Evolutionary conservation across 805 yeast species (phyloP).

Genomic region (Metschnikowia matae): DNA sequence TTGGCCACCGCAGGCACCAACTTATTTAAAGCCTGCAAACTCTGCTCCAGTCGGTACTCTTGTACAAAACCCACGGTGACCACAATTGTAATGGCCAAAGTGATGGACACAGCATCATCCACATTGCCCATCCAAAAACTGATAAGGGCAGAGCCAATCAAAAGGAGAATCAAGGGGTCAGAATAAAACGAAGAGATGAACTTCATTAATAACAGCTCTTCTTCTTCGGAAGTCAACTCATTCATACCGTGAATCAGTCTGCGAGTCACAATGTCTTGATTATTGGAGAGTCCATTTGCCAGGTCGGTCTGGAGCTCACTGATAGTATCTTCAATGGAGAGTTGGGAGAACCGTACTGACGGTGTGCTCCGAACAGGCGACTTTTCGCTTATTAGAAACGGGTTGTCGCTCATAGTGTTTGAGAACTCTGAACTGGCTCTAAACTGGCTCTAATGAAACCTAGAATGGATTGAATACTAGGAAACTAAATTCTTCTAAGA

Average conservation of each 20-base stretch:
- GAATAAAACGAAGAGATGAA: conserved; percentile 79
- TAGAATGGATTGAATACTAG: too few relatives aligned
- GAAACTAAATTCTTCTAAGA: too few relatives aligned
- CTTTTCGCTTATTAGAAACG: conserved; percentile 26
- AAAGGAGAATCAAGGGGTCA: conserved; percentile 83
- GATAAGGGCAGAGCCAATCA: conserved; percentile 85
- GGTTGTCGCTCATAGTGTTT: conserved; percentile 26
- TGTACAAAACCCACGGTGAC: conserved; percentile 97
- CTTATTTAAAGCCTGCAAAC: conserved; percentile 86
- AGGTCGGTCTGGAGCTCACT: conserved; percentile 58
- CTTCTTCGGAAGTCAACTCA: conserved; percentile 73
- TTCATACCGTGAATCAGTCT: conserved; percentile 76
- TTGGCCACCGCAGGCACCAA: conserved; percentile 97
- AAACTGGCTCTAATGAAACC: too few relatives aligned
- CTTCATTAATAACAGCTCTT: conserved; percentile 66
- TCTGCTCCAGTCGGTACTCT: conserved; percentile 92
- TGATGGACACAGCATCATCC: conserved; percentile 92
- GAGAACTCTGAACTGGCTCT: background rate
- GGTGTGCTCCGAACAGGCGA: conserved; percentile 37
- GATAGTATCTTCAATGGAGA: conserved; percentile 63
- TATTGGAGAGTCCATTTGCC: conserved; percentile 56
- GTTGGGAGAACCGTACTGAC: conserved; percentile 59
- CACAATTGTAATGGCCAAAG: conserved; percentile 87
- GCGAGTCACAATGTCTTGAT: conserved; percentile 68
- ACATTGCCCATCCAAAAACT: conserved; percentile 92